Evolutionary conservation across 1,284 basidiomycete genomes (phyloP), one percentile per base, ranked within the genome.

Genomic region (Singerocomus rubriflavus): DNA sequence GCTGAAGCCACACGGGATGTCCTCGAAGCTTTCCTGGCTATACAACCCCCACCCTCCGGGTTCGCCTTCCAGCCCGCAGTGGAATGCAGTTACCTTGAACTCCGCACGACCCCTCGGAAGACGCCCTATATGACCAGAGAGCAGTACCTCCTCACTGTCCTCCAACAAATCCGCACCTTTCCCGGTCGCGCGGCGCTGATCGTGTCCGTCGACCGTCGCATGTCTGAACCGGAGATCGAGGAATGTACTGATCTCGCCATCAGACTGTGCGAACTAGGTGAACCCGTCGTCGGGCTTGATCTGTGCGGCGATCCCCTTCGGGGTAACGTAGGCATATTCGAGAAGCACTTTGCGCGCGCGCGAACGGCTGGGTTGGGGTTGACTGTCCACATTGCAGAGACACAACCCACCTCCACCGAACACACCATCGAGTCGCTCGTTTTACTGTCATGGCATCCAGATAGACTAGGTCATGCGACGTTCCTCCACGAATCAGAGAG

Each of bases 361-460:
- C 82, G 76, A 52, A 70, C 66, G 26, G 79, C 76, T 0, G 86
- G 85, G 1, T 64, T 91, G 6, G 77, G 81, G 2, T 61, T 90
- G 26, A 91, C 90, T 0, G 63, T 92, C 30, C 91, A 93, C 66
- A 85, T 92, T 51, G 89, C 90, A 8, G 91, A 93, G 77, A 86
- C 43, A 11, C 46, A 58, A 44, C 48, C 21, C 21, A 21, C 21
- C 21, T 4, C 36, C 31, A 40, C 33, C 17, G 34, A 51, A 82
- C 85, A 84, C 77, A 0, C 60, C 57, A 4, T 73, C 38, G 90
- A 93, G 53, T 85, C 85, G 0, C 68, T 80, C n/a, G 66, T 74
- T 42, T 71, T 92, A 10, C 73, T 92, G 1, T 78, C 79, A 1
- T 84, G 79, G 68, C 63, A 70, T 26, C 88, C 91, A 0, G 71